phyloP scores from a whole-genome alignment of 495 filamentous ascomycete species.

The Cladorrhinum samala region DNA sequence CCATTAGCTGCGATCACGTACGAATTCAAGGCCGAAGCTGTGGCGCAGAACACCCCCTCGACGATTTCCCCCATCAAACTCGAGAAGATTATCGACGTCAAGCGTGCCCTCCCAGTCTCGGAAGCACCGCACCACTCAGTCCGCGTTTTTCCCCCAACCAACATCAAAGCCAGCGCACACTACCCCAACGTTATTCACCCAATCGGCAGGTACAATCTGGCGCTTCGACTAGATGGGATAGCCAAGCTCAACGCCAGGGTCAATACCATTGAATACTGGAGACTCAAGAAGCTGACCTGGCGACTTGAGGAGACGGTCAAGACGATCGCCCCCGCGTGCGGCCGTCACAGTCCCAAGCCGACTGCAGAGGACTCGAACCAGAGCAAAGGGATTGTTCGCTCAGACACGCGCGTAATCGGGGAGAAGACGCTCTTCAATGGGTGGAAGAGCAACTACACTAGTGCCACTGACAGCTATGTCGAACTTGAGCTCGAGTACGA shows the following conservation, averaged over 20 bases:
- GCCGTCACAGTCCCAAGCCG: conserved; percentile 65
- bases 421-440: conserved; percentile 47
- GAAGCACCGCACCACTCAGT: conserved; percentile 68
- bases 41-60: conserved; percentile 45
- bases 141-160: conserved; percentile 93
- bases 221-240: conserved; percentile 74
- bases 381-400: conserved; percentile 73
- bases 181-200: conserved; percentile 81
- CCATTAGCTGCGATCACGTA: conserved; percentile 71
- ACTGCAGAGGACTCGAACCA: conserved; percentile 33
- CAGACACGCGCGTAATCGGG: conserved; percentile 68
- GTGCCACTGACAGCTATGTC: conserved; percentile 59
- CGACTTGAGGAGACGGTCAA: conserved; percentile 80
- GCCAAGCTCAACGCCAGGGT: conserved; percentile 53
- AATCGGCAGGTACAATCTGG: conserved; percentile 72
- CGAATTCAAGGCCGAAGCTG: conserved; percentile 66
- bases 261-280: conserved; percentile 63
- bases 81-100: conserved; percentile 58
- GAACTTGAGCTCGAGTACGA: conserved; percentile 75
- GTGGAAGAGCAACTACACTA: conserved; percentile 94
- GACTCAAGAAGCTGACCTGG: conserved; percentile 85
- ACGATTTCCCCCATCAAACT: conserved; percentile 46
- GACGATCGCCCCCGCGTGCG: conserved; percentile 75
- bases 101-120: conserved; percentile 59
- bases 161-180: conserved; percentile 74